Conservation (phyloP, 176 grass and related monocot genomes). For the Cenchrus fungigraminus region DNA sequence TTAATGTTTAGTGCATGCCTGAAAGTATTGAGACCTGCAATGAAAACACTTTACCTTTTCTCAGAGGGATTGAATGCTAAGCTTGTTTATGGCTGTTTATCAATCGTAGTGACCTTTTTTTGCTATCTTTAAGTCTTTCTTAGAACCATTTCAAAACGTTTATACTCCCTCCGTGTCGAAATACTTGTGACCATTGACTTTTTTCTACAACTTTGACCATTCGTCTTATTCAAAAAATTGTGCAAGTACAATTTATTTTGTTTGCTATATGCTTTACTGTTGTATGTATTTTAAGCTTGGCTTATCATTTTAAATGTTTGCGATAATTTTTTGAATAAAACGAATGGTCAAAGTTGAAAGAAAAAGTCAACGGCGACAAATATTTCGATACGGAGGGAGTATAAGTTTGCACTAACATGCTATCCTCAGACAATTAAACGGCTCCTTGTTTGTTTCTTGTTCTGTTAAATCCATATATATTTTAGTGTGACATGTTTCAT, state of each 20-base stretch:
- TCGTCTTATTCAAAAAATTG: no score
- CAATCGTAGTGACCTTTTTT: neutral
- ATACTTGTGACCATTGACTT: no score
- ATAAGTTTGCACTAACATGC: neutral
- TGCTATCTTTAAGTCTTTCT: neutral
- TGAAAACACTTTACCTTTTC: neutral
- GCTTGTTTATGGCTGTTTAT: conserved; percentile 4
- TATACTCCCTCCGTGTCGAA: no score
- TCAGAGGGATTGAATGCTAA: conserved; percentile 3
- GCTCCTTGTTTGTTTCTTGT: neutral
- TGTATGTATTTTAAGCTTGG: no score
- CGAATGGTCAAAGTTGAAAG: no score
- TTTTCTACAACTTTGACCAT: no score
- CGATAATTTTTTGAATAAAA: no score
- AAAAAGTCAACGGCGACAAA: no score
- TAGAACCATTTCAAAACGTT: neutral
- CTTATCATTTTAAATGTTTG: no score
- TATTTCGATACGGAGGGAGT: no score
- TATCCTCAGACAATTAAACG: neutral
- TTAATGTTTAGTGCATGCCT: neutral
- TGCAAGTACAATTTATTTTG: no score
- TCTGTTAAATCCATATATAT: neutral
- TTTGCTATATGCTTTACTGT: no score
- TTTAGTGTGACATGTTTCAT: neutral
- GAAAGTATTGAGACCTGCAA: neutral